Conservation (phyloP, 2,329 filamentous ascomycete species). For the Teratosphaeria epicoccoides region DNA sequence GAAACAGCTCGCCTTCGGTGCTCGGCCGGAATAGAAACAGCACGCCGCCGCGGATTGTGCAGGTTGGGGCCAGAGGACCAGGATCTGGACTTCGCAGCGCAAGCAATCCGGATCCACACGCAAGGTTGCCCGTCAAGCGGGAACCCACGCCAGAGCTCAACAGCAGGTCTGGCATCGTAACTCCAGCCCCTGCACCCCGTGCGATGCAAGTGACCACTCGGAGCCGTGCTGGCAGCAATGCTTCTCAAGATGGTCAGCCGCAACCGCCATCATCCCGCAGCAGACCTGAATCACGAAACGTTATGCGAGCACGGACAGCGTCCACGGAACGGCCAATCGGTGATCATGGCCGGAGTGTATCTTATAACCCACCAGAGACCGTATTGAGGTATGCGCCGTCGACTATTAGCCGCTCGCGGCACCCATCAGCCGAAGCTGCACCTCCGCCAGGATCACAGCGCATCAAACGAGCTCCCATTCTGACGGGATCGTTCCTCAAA, state of each 20-base stretch:
- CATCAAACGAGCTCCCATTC: constrained; percentile 64
- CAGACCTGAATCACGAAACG: constrained; percentile 23
- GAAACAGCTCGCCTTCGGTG: constrained; percentile 24
- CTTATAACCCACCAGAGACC: constrained; percentile 41
- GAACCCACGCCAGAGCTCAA: constrained; percentile 23
- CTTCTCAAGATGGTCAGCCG: constrained; percentile 24
- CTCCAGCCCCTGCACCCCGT: constrained; percentile 27
- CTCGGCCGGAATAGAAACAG: constrained; percentile 15
- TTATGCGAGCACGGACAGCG: constrained; percentile 8
- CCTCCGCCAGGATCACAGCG: constrained; percentile 64
- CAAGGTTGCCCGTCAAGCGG: constrained; percentile 15
- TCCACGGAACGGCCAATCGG: constrained; percentile 11
- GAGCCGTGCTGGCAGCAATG: constrained; percentile 24
- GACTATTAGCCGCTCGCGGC: constrained; percentile 40
- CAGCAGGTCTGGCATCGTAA: constrained; percentile 22
- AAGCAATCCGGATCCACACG: constrained; percentile 25
- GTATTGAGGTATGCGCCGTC: constrained; percentile 29
- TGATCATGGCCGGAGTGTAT: constrained; percentile 20
- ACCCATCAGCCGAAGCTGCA: constrained; percentile 47
- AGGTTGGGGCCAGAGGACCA: constrained; percentile 20
- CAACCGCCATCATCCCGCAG: constrained; percentile 17
- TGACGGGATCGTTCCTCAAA: constrained; percentile 66
- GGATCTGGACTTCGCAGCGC: constrained; percentile 22
- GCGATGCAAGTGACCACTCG: constrained; percentile 18
- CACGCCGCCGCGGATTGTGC: constrained; percentile 27